phyloP scores from a whole-genome alignment of 2,329 filamentous ascomycete species.

The Amylocarpus encephaloides region DNA sequence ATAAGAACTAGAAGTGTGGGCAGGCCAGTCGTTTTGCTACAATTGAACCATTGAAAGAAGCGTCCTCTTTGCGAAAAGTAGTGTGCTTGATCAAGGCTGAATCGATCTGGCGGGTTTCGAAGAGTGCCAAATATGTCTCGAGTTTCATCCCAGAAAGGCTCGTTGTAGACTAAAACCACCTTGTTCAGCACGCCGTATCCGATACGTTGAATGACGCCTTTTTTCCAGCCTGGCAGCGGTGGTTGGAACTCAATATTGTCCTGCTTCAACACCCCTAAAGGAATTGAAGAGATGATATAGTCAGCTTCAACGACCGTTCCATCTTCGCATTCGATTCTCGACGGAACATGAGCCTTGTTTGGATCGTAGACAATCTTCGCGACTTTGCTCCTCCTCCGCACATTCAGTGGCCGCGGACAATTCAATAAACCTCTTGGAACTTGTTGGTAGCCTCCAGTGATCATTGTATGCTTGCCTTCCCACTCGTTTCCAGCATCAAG shows the following conservation, averaged over 20 bases:
- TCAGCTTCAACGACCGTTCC: slow-evolving; percentile 77
- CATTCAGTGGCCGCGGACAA: slow-evolving; percentile 68
- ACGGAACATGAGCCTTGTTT: slow-evolving; percentile 40
- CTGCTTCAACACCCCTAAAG: slow-evolving; percentile 87
- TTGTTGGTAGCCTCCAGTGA: slow-evolving; percentile 89
- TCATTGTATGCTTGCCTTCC: slow-evolving; percentile 88
- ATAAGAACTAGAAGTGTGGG: slow-evolving; percentile 87
- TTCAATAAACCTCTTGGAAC: slow-evolving; percentile 81
- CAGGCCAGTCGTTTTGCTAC: slow-evolving; percentile 79
- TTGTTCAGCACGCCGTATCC: slow-evolving; percentile 96
- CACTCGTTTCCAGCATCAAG: slow-evolving; percentile 98
- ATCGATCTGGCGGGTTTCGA: slow-evolving; percentile 61
- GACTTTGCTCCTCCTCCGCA: slow-evolving; percentile 68
- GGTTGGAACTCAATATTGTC: slow-evolving; percentile 79
- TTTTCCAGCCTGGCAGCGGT: slow-evolving; percentile 81
- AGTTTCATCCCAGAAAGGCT: slow-evolving; percentile 83
- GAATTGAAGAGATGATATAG: slow-evolving; percentile 81
- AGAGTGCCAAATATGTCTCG: slow-evolving; percentile 93
- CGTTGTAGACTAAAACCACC: slow-evolving; percentile 81
- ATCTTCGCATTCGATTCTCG: slow-evolving; percentile 68
- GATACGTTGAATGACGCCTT: slow-evolving; percentile 70
- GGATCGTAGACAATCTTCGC: slow-evolving; percentile 61
- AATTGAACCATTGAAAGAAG: slow-evolving; percentile 98
- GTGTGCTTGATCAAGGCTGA: slow-evolving; percentile 71
- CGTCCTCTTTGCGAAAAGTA: slow-evolving; percentile 77